Conservation (phyloP, 208 protist species). For the Leishmania tarentolae region DNA sequence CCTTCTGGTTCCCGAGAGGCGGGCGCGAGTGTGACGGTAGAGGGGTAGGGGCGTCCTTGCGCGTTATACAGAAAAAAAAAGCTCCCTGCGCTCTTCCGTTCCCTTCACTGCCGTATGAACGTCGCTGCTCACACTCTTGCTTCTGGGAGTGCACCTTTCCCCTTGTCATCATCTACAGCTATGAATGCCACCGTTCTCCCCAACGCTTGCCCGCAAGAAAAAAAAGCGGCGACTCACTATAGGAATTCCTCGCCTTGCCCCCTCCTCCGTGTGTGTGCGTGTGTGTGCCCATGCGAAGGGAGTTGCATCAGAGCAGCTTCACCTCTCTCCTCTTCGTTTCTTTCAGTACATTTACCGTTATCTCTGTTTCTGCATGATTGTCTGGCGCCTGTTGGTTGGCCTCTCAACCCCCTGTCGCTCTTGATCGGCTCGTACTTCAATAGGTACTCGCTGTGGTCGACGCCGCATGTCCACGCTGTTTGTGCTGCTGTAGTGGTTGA, state of each 20-base stretch:
- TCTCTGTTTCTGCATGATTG: conserved; percentile 1
- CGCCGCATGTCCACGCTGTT: neutral
- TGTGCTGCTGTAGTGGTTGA: neutral
- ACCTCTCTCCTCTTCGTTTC: neutral
- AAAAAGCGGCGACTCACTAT: too few relatives aligned
- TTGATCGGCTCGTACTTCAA: neutral
- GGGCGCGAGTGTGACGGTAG: neutral
- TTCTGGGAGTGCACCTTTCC: neutral
- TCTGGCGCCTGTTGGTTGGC: neutral
- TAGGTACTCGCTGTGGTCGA: neutral
- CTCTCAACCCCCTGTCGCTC: neutral
- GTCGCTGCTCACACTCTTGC: neutral
- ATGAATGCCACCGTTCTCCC: neutral
- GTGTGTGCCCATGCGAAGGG: neutral
- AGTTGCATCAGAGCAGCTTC: neutral
- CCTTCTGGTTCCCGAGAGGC: neutral
- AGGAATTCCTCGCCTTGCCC: neutral
- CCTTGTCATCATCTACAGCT: neutral
- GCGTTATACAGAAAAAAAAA: neutral
- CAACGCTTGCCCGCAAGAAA: neutral
- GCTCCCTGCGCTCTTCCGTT: neutral
- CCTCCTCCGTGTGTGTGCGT: neutral
- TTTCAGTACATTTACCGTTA: neutral
- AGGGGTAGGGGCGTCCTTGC: neutral
- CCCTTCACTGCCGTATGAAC: neutral